Conservation (phyloP, 2,329 filamentous ascomycete genomes). For the Curvularia sp. region DNA sequence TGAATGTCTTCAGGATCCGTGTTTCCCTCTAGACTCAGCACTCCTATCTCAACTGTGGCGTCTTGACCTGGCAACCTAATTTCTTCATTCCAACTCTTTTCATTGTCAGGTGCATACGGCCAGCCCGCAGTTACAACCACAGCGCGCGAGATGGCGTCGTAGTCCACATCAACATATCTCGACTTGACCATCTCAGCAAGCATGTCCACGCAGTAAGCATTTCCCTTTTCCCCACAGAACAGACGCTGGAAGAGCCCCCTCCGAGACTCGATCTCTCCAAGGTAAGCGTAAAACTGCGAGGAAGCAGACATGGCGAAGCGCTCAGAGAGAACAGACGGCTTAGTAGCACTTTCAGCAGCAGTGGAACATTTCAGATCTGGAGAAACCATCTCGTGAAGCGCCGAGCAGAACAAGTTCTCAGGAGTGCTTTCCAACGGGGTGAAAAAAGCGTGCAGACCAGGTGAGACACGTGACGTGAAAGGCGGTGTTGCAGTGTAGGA, state of each 20-base stretch:
- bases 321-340: conserved; percentile 62
- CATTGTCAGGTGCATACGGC: conserved; percentile 44
- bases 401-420: conserved; percentile 59
- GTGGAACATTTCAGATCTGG: conserved; percentile 62
- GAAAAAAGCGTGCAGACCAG: conserved; percentile 83
- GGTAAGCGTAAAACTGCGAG: conserved; percentile 73
- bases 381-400: conserved; percentile 66
- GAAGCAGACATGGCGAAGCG: conserved; percentile 69
- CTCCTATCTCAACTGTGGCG: conserved; percentile 78
- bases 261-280: conserved; percentile 66
- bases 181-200: conserved; percentile 61
- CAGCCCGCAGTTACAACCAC: conserved; percentile 72
- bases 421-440: conserved; percentile 61
- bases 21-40: conserved; percentile 72
- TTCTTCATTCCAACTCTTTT: conserved; percentile 56
- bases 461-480: conserved; percentile 75
- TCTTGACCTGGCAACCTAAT: conserved; percentile 44
- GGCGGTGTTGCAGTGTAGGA: conserved; percentile 70
- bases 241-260: conserved; percentile 61
- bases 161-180: conserved; percentile 77
- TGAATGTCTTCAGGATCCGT: conserved; percentile 76
- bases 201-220: conserved; percentile 58
- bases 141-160: conserved; percentile 71
- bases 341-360: conserved; percentile 67
- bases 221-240: conserved; percentile 56